A percentile compares a stretch with the other conserved stretches of the same genome.
These are phyloP conservation scores for Pichia sp. DNA, from an alignment of 1,139 yeast species.

Conservation along the genomic window DNA sequence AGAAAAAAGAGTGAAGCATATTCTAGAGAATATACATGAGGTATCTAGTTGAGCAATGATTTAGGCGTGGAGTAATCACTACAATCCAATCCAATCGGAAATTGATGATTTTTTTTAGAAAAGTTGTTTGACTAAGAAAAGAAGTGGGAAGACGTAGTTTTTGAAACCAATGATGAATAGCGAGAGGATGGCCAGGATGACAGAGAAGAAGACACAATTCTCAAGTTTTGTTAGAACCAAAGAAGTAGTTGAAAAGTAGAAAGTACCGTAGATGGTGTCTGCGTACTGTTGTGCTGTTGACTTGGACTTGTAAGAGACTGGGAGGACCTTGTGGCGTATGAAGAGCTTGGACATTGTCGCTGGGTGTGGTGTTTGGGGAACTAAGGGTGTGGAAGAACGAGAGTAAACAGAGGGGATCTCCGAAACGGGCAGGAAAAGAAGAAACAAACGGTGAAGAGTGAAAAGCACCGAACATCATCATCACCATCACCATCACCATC, in stretches of 20 bases:
- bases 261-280: constrained; percentile 6
- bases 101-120: too few species aligned
- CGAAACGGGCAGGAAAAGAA: background rate
- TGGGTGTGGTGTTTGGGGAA: background rate
- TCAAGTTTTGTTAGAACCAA: constrained; percentile 10
- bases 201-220: background rate
- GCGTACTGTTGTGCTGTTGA: constrained; percentile 3
- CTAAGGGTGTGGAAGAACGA: background rate
- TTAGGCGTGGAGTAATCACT: too few species aligned
- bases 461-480: too few species aligned
- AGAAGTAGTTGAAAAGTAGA: constrained; percentile 8
- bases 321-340: background rate
- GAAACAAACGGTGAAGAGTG: background rate
- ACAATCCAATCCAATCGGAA: too few species aligned
- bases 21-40: too few species aligned
- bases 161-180: constrained; percentile 10
- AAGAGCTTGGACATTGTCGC: background rate
- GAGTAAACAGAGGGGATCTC: too few species aligned
- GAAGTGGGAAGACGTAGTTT: constrained; percentile 13
- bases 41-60: too few species aligned
- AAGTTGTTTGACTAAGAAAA: constrained; percentile 3
- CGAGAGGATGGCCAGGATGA: background rate
- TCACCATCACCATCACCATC: too few species aligned
- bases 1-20: too few species aligned
- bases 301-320: constrained; percentile 6